Conservation (phyloP, 2,329 filamentous ascomycete species). For the Camptophora hylomeconis region DNA sequence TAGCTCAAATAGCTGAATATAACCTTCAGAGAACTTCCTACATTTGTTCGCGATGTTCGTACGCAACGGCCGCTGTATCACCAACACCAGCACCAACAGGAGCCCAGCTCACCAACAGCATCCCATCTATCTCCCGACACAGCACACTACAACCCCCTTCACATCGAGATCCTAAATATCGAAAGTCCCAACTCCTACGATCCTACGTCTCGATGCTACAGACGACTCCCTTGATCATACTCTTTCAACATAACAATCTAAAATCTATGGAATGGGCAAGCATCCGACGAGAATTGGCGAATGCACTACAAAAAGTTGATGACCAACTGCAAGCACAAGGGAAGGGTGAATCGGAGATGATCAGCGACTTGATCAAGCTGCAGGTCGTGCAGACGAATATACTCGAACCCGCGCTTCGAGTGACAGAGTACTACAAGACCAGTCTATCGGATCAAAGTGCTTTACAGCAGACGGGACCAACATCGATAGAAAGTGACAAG, state of each 20-base stretch:
- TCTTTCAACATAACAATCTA: conserved; percentile 74
- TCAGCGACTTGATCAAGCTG: conserved; percentile 55
- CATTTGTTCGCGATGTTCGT: conserved; percentile 23
- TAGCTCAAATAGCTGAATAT: conserved; percentile 23
- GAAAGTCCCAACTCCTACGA: conserved; percentile 79
- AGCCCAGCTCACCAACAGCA: conserved; percentile 31
- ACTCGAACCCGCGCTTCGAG: conserved; percentile 68
- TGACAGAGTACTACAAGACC: conserved; percentile 72
- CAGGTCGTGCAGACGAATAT: conserved; percentile 83
- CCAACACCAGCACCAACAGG: conserved; percentile 40
- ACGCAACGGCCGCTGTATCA: conserved; percentile 37
- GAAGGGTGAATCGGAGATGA: conserved; percentile 24
- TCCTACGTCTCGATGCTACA: conserved; percentile 81
- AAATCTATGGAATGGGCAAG: conserved; percentile 62
- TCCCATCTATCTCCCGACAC: conserved; percentile 35
- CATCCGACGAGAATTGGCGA: conserved; percentile 55
- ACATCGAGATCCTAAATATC: conserved; percentile 70
- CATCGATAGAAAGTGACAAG: conserved; percentile 19
- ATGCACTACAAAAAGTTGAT: conserved; percentile 51
- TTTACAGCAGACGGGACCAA: conserved; percentile 20
- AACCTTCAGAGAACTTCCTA: conserved; percentile 20
- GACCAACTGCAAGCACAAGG: conserved; percentile 46
- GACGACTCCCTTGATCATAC: conserved; percentile 68
- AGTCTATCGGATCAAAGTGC: conserved; percentile 16
- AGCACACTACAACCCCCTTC: conserved; percentile 69